Evolutionary conservation across 768 basidiomycete species (phyloP), one percentile per base, ranked within the genome.

Genomic region (Pluteus cervinus): DNA sequence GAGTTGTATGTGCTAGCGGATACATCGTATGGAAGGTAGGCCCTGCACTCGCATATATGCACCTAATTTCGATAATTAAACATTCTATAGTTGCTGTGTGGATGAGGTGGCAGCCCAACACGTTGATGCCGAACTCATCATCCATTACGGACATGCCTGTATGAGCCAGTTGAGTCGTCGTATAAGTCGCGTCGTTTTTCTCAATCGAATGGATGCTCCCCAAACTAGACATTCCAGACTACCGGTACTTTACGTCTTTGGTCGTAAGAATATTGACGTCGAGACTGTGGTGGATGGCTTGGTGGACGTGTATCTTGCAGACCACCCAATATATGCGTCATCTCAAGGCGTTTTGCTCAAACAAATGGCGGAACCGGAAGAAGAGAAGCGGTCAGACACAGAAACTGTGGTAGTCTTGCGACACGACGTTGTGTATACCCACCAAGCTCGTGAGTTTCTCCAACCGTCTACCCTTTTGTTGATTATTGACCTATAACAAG

Each of bases 91-190:
- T 51, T 99, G 96, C 52, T 98, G 96, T 54, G 90, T 94, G 3
- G 96, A 99, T 51, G 89, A 97, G 48, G 85, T 98, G 4, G 86
- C 92, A 4, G 92, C 94, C 3, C 83, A 91, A 50, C 96, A 99
- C 52, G 81, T 92, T 31, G 80, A 92, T 45, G 90, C 92, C 0
- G 88, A 97, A 53, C 77, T 81, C 6, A 71, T 96, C 44, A 81
- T 99, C 2, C 94, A 99, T 52, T 97, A 96, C 51, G 94, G 94
- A 2, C 87, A 96, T 64, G 92, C 94, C 0, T 99, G 96, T 57
- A 75, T 97, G 68, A 90, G 86, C 55, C 77, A 81, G 91, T 94
- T 68, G 23, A 8, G 17, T 26, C 5, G 21, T 20, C 18, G 15
- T 8, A 16, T 15, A 23, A 9, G 4, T 39, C 12, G 30, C 22